Evolutionary conservation across 164 flowering plant genomes (phyloP).

Genomic region (Vitis riparia): DNA sequence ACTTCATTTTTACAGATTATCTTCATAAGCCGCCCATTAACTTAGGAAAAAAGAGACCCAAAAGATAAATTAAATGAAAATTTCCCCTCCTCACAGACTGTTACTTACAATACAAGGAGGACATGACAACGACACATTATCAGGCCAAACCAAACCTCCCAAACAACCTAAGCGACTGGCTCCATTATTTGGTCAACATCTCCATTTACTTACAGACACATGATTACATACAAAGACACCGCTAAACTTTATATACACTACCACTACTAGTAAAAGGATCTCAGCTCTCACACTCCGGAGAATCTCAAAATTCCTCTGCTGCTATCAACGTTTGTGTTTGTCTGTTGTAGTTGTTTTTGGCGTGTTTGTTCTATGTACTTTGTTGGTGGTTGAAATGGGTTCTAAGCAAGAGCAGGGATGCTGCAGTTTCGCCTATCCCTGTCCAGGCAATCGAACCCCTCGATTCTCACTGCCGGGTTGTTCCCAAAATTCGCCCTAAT

Average conservation of each 20-base stretch:
- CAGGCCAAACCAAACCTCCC: constrained; percentile 5
- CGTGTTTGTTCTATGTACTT: no score
- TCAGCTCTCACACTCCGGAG: neutral
- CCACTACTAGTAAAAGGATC: neutral
- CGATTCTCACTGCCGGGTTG: constrained; percentile 66
- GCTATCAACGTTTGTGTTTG: neutral
- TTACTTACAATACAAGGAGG: neutral
- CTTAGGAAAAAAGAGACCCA: constrained; percentile 2
- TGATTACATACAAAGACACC: constrained; percentile 8
- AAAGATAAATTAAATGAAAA: constrained; percentile 1
- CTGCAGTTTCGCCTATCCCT: constrained; percentile 60
- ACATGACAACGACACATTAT: neutral
- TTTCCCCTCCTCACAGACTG: neutral
- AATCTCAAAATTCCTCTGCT: constrained; percentile 25
- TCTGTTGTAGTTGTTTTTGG: neutral
- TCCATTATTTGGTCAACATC: constrained; percentile 9
- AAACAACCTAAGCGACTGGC: constrained; percentile 2
- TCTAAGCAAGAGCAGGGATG: constrained; percentile 63
- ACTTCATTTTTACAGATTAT: constrained; percentile 18
- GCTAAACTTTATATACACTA: constrained; percentile 28
- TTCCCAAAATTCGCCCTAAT: constrained; percentile 53
- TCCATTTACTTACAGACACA: constrained; percentile 21
- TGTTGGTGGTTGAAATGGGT: constrained; percentile 1
- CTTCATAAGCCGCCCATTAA: constrained; percentile 12
- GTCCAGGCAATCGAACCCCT: constrained; percentile 73